Base-by-base conservation (phyloP, 2,329 filamentous ascomycete genomes). In the Penicillium sp. region DNA sequence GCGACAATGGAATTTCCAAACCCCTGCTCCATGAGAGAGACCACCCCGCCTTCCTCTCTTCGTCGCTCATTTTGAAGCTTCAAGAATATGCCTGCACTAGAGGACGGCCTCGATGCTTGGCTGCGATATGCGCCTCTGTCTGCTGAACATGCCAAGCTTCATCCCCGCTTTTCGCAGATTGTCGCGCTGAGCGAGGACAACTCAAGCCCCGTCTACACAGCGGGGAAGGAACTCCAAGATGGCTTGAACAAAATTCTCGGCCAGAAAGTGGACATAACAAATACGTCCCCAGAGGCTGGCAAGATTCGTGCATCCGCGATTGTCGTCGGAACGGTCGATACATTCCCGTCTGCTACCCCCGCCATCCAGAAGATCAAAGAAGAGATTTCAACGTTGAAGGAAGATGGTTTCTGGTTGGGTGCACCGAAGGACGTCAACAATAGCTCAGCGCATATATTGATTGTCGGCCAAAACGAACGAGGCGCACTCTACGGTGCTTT, bases 401-500 rank as follows among this genome's bases (percentile, higher is more conserved):
- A 53, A 31, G 58, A 57, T 34, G 87, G 87, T 6, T 90, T 84
- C 73, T 87, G 81, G 76, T 78, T 90, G 31, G 82, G 75, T 62
- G 73, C 43, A 4, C 25, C 37, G 14, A 82, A 77, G 6, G 75
- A 74, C 5, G 76, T 74, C 14, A 66, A 74, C 1, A 76, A 7
- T 75, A 74, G 5, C 76, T 73, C 14, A 66, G 73, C 1, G 22
- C 20, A 45, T 73, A 73, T 1, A 80, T 88, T 35, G 74, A 82
- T 51, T 37, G 8, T 51, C 7, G 48, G 48, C 28, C 41, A 89
- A 90, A 90, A 89, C 65, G 86, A 89, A 67, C 83, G 87, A 0
- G 88, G 87, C 12, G 85, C 86, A 4, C 79, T 91, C 1, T 90
- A 90, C 65, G 88, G 88, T 6, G 80, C 88, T 4, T 90, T 89